Evolutionary conservation across 495 filamentous ascomycete genomes (phyloP), one percentile per base, ranked within the genome.

Genomic region (Aspergillus ellipticus): DNA sequence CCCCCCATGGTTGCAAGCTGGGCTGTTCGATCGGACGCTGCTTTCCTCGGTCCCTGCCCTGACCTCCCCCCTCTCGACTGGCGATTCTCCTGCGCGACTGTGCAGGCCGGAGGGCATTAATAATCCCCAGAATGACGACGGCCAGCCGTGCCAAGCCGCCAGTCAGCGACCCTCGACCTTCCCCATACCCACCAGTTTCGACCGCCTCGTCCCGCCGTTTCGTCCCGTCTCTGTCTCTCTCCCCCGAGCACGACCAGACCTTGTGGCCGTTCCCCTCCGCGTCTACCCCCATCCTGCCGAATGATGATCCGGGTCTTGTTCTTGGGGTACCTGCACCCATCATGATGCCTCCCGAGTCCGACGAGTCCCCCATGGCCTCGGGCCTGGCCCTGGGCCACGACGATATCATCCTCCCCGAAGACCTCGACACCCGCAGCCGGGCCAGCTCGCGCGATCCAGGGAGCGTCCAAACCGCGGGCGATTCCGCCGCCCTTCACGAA

Each of bases 361-460:
- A 69, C 54, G 68, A 71, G 21, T 70, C 66, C 56, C 69, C 73
- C 51, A 61, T 69, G 60, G 72, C 65, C 66, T 60, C 71, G 57
- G 53, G 59, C 56, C 58, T 67, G 41, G 49, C 56, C 43, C 53
- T 66, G 29, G 61, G 54, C 48, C 68, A 64, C 53, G 71, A 75
- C 57, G 68, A 74, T 47, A 46, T 63, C 29, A 49, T 60, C 21
- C 56, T 62, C 29, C 61, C 68, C 20, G 70, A 79, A 31, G 73
- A 74, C 49, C 66, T 75, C 47, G 75, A 79, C 51, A 66, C 69
- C 26, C 69, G 71, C 26, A 82, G 76, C 56, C 75, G 71, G 51
- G 64, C 68, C 42, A 78, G 76, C 55, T 76, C 75, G 54, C 75
- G 72, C 53, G 77, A 73, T 22, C 70, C 59, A 17, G 72, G 67